Evolutionary conservation across 2,329 filamentous ascomycete species (phyloP), one percentile per base, ranked within the genome.

Genomic region (Macrophomina phaseolina): DNA sequence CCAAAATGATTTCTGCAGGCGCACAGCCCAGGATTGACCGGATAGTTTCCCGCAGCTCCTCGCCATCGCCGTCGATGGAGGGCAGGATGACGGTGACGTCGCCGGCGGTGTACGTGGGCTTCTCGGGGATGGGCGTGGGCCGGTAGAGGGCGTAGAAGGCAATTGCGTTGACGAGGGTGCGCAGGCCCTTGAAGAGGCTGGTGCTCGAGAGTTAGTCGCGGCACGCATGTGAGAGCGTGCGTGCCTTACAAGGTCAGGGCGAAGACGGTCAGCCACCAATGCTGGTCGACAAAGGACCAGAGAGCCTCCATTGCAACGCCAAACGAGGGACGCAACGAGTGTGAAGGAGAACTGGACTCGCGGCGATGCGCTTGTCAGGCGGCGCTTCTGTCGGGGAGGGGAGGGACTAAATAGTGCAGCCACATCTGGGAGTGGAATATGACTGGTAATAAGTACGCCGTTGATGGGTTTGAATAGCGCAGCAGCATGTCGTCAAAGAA

Each of bases 41-140:
- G 46, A 98, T 86, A 18, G 93, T 97, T 68, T 91, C 88, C 64
- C 90, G 89, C 68, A 98, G 84, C 75, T 96, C 92, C 73, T 93
- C 89, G 68, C 94, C 93, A 69, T 89, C 89, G 68, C 93, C 92
- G 75, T 96, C 92, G 70, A 98, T 93, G 11, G 94, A 96, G 7
- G 94, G 94, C 68, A 97, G 91, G 73, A 98, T 92, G 70, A 97
- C 93, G 5, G 94, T 97, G 73, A 97, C 93, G 86, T 98, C 92
- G 72, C 91, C 82, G 40, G 89, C 86, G 34, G 89, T 92, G 76
- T 93, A 90, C 52, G 85, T 89, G n/a, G 94, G 93, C 69, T 93
- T 91, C 67, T 88, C 87, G 48, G 93, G 91, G 65, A 94, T 90
- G 49, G 91, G 91, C 69, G 93, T 91, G 32, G 94, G 93, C 79